Percentiles rank a stretch among this genome's conserved stretches.
Conservation (phyloP, 1,284 basidiomycete genomes). For the Ustilago curta region DNA sequence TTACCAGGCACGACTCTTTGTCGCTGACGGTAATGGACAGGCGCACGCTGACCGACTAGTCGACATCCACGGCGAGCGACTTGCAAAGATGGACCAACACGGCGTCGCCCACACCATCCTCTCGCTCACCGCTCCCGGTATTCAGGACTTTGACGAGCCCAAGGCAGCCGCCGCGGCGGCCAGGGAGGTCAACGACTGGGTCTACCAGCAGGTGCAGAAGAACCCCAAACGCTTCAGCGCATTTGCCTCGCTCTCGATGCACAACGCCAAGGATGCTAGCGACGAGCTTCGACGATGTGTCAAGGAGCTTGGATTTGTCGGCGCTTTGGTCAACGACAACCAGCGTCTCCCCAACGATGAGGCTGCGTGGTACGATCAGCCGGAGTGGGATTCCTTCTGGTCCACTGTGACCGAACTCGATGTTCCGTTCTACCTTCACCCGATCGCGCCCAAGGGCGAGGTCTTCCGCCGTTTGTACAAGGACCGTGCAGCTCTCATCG, state of each 20-base stretch:
- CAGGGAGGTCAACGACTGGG: constrained; percentile 59
- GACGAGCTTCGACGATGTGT: constrained; percentile 66
- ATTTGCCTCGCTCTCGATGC: constrained; percentile 68
- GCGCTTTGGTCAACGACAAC: constrained; percentile 49
- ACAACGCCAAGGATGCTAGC: constrained; percentile 66
- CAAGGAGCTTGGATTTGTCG: constrained; percentile 58
- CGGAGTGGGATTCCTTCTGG: constrained; percentile 62
- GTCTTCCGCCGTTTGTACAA: constrained; percentile 66
- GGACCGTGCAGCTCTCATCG: constrained; percentile 66
- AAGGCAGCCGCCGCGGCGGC: constrained; percentile 56
- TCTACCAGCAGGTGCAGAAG: constrained; percentile 59
- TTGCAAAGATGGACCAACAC: constrained; percentile 62
- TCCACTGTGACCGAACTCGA: constrained; percentile 66
- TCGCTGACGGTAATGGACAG: constrained; percentile 49
- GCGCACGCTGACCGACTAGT: constrained; percentile 48
- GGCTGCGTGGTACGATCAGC: constrained; percentile 48
- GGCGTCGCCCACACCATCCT: constrained; percentile 61
- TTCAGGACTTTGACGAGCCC: constrained; percentile 61
- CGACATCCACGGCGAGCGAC: constrained; percentile 59
- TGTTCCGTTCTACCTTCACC: constrained; percentile 69
- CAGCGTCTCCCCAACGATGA: constrained; percentile 52
- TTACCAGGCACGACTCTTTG: constrained; percentile 50
- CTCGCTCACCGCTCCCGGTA: constrained; percentile 63
- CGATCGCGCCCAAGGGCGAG: constrained; percentile 67
- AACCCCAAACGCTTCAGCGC: constrained; percentile 67